Evolutionary conservation across 2,329 filamentous ascomycete genomes (phyloP), one percentile per base, ranked within the genome.

Genomic region (Penicillium polonicum): DNA sequence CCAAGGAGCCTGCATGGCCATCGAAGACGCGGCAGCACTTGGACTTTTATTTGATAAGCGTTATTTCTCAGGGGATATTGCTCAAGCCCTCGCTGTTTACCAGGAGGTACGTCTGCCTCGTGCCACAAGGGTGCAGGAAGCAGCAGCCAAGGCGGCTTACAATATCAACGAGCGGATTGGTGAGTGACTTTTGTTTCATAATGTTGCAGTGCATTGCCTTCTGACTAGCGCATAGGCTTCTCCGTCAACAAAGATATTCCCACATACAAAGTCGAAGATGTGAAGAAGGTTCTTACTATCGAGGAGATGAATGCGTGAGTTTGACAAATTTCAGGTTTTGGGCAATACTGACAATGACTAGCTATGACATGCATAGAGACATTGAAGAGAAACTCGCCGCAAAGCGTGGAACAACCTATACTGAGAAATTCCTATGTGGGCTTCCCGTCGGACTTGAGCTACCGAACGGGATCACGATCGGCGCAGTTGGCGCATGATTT

Each of bases 1-100:
- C 56, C 87, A 90, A 70, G 87, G 87, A 4, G 86, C 86, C 0
- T 87, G 85, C 63, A 87, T 86, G 84, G 85, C 86, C 0, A 87
- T 88, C 44, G 86, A 88, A 68, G 86, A 88, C 59, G 84, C 85
- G 0, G 86, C 83, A 0, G 84, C 84, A 0, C 70, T 89, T 0
- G 86, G 86, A 0, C 83, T 88, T 17, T 57, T 88, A 0, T 88
- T 89, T 68, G 80, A 74, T 69, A 72, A 73, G 52, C 64, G 72
- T 0, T 74, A 80, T 60, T 82, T 79, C 63, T 77, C 65, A 7
- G 82, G 82, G 4, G 74, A 84, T 58, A 67, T 86, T 17, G 65
- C 63, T 0, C 74, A 83, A 52, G 69, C 80, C 0, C 76, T 87
- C 1, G 67, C 70, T 2, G 73, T 82, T 1, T 86, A 86, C 63